Evolutionary conservation across 1,139 yeast genomes (phyloP).

Genomic region (Yamadazyma triangularis): DNA sequence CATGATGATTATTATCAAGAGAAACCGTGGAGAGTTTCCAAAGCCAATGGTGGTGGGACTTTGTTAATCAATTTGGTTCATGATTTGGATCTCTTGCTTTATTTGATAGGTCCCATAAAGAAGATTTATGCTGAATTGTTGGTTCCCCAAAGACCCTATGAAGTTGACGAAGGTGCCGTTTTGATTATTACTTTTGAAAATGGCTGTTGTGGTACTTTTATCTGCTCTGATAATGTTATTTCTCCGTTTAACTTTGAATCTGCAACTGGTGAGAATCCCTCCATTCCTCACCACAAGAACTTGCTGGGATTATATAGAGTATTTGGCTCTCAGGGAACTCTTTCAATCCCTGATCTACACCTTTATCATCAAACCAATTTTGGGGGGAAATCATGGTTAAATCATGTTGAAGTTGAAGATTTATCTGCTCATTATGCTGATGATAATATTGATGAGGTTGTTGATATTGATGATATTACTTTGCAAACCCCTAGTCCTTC

Average conservation of each 20-base stretch:
- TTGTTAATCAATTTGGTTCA: slow-evolving; percentile 38
- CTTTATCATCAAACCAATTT: slow-evolving; percentile 24
- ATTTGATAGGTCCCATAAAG: slow-evolving; percentile 35
- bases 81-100: slow-evolving; percentile 40
- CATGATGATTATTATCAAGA: slow-evolving; percentile 32
- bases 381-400: slow-evolving; percentile 18
- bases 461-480: slow-evolving; percentile 3
- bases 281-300: slow-evolving; percentile 29
- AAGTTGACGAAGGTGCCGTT: slow-evolving; percentile 43
- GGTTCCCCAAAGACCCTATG: slow-evolving; percentile 25
- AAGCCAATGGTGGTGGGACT: slow-evolving; percentile 36
- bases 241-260: slow-evolving; percentile 40
- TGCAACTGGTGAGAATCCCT: slow-evolving; percentile 43
- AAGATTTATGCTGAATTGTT: slow-evolving; percentile 37
- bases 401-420: slow-evolving; percentile 10
- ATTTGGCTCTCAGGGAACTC: slow-evolving; percentile 38
- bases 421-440: slow-evolving; percentile 14
- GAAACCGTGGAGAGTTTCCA: slow-evolving; percentile 37
- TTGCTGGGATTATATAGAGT: slow-evolving; percentile 35
- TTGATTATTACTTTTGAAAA: slow-evolving; percentile 33
- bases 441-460: slow-evolving; percentile 9
- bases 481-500: slow-evolving; percentile 10
- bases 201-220: slow-evolving; percentile 39
- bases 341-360: slow-evolving; percentile 39
- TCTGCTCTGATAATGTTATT: slow-evolving; percentile 39